These are phyloP conservation scores for Schizochytrium sp. DNA, from an alignment of 108 stramenopile species.

Conservation along the genomic window DNA sequence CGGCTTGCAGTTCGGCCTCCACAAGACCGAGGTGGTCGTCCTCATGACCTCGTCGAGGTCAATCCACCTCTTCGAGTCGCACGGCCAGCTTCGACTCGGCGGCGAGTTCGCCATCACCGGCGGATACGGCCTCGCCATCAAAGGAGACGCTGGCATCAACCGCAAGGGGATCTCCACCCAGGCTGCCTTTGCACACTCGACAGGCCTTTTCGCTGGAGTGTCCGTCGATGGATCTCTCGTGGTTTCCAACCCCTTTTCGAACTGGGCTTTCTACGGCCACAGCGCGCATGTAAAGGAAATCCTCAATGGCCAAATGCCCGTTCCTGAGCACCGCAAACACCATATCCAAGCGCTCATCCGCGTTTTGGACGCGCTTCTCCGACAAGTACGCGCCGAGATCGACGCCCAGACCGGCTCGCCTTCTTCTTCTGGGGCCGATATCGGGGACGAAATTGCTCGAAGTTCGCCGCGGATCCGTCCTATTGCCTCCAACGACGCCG, in stretches of 20 bases:
- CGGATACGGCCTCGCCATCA: neutral
- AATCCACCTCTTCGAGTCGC: slow-evolving; percentile 2
- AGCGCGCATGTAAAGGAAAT: neutral
- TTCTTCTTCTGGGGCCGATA: neutral
- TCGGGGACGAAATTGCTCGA: neutral
- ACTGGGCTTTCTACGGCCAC: neutral
- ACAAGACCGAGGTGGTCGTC: neutral
- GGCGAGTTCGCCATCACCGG: neutral
- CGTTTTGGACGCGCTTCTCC: neutral
- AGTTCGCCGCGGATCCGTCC: too few species aligned
- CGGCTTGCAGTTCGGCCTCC: neutral
- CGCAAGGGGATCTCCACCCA: neutral
- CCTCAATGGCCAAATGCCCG: neutral
- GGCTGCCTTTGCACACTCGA: neutral
- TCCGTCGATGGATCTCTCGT: neutral
- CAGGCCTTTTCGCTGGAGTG: neutral
- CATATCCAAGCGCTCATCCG: neutral
- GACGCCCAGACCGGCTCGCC: neutral
- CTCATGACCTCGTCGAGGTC: neutral
- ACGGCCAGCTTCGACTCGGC: slow-evolving; percentile 7
- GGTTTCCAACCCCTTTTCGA: neutral
- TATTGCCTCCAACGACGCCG: too few species aligned
- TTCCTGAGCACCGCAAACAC: neutral
- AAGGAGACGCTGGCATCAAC: neutral
- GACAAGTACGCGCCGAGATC: neutral